Base-by-base conservation (phyloP, 2,329 filamentous ascomycete species). In the Venturia nashicola region DNA sequence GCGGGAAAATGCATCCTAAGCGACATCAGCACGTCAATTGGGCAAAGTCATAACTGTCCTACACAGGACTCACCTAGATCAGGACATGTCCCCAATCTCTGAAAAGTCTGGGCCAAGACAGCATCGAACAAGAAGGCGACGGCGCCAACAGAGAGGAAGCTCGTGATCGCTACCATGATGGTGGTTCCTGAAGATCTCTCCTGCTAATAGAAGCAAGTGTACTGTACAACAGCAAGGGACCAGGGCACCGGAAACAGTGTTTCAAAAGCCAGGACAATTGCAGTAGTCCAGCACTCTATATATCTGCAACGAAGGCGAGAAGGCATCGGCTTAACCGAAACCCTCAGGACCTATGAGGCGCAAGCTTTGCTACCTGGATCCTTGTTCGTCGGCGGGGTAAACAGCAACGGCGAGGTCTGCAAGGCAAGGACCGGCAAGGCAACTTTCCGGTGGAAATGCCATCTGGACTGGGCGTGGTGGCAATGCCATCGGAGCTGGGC, bases 41-140 rank as follows among this genome's bases (percentile, higher is more conserved):
- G 61, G 18, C 51, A 43, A 42, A 27, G 27, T 27, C 14, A 42
- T 39, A 43, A 18, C 55, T 59, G 20, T 43, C 46, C 23, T 44
- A 32, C 32, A 51, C 39, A 43, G 54, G 18, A 61, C 70, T 67
- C 76, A 70, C 82, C 82, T 63, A 85, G 72, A 5, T 77, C 79
- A 40, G 82, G 82, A 70, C 82, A 84, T 63, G 79, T 76, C 67
- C 81, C 81, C 36, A 84, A 73, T 64, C 82, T 76, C 69, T 81
- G 80, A 70, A 80, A 83, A n/a, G 79, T 80, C 72, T 83, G 81
- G 43, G 80, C 80, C 64, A 71, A 66, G 39, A 63, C 63, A 20
- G 43, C 59, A 46, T 59, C 61, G 14, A 62, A 42, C 34, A 65
- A 62, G 32, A 57, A 23, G 12, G 27, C 51, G 59, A 66, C n/a